Evolutionary conservation across 1,284 basidiomycete species (phyloP), one percentile per base, ranked within the genome.

Genomic region (Neotropicomus parvogracilis): DNA sequence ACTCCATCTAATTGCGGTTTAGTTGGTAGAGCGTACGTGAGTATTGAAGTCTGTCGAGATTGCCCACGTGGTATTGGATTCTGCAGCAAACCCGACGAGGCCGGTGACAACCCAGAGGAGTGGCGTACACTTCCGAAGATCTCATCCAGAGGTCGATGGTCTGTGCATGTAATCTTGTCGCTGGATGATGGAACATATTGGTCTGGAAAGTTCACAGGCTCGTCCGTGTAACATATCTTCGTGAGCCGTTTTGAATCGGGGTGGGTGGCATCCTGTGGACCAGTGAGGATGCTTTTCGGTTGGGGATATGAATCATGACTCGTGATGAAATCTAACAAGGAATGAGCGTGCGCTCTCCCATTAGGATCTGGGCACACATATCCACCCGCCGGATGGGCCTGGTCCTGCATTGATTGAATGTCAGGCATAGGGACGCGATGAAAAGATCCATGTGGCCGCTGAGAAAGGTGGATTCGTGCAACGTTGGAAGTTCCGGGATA

Each of bases 141-240:
- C 10, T 62, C 56, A 26, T 62, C 63, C 6, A 62, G 52, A 13
- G 61, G 60, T 11, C 59, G 54, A 49, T 62, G 60, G 27, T 62
- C 52, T 26, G 59, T 44, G 31, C 60, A 63, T 26, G 60, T 65
- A 37, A 62, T 57, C 48, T 47, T 62, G 61, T 62, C 60, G 40
- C 49, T 59, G 13, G 60, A 62, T 26, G 63, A 65, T 9, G 63
- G 60, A 34, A 62, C 43, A 19, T 65, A 62, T 43, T 55, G 61
- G 19, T 62, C 60, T 16, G 50, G 41, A 6, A 49, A 20, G 41
- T 50, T 42, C 19, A 29, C 27, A 33, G 40, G 43, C 11, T 37
- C 43, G 35, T 32, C 35, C 29, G 42, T 16, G 33, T 27, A 33
- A 47, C 34, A 28, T 6, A 24, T 10, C 17, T 28, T 47, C n/a